phyloP scores from a whole-genome alignment of 139 green algal genomes.

The Pseudopediastrum boryanum region DNA sequence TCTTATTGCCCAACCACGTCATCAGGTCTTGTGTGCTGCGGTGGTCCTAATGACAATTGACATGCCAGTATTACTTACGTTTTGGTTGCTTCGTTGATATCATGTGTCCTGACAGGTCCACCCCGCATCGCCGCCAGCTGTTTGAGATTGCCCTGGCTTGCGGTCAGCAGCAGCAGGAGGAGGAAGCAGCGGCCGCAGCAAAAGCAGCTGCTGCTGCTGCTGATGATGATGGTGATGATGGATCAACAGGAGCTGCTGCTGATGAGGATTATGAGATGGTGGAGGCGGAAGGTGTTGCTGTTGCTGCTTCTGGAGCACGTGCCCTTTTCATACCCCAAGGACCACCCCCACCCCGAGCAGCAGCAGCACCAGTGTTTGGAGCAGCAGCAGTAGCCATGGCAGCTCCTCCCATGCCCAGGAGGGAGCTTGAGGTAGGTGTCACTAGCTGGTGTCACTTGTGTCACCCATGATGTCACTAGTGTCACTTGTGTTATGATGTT shows the following conservation, averaged over 20 bases:
- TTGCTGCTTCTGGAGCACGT: background rate
- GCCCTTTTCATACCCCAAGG: background rate
- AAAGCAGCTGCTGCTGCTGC: background rate
- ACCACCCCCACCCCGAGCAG: background rate
- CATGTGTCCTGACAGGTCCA: too few relatives aligned
- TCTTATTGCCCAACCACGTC: background rate
- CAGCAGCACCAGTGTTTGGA: too few relatives aligned
- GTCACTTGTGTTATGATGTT: background rate
- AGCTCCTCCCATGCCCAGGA: background rate
- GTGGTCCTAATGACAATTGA: background rate
- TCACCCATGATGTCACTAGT: background rate
- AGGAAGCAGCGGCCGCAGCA: background rate
- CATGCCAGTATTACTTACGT: too few relatives aligned
- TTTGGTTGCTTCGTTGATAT: too few relatives aligned
- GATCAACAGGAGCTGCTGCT: background rate
- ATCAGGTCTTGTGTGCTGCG: background rate
- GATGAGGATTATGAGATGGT: background rate
- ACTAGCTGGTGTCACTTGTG: background rate
- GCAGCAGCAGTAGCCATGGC: background rate
- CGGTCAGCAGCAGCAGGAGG: slow-evolving; percentile 12
- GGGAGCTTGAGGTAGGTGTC: background rate
- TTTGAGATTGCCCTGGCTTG: slow-evolving; percentile 29
- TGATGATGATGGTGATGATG: background rate
- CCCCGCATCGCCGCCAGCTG: background rate
- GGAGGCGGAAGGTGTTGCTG: background rate